phyloP scores from a whole-genome alignment of 2,329 filamentous ascomycete genomes.

The Fusarium udum region DNA sequence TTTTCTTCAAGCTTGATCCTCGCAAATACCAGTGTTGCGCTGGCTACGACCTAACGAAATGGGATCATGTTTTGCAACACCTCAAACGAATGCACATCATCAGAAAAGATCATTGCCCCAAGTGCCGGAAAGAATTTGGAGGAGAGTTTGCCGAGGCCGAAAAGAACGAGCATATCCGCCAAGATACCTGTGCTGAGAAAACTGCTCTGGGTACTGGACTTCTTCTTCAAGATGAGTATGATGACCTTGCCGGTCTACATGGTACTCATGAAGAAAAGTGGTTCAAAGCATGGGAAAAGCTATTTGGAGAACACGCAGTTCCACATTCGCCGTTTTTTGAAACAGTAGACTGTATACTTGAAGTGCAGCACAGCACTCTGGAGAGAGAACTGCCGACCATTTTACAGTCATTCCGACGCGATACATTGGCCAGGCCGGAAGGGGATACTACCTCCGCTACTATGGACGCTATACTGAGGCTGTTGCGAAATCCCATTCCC shows the following conservation, averaged over 20 bases:
- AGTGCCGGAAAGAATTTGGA: rapidly evolving
- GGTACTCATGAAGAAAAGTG: neutral
- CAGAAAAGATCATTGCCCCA: neutral
- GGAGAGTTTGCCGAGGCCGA: rapidly evolving
- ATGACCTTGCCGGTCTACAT: rapidly evolving
- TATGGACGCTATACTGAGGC: rapidly evolving
- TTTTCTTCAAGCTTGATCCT: neutral
- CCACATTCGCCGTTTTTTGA: neutral
- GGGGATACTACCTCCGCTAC: no score
- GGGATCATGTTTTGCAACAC: neutral
- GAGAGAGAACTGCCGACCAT: neutral
- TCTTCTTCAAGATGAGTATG: rapidly evolving
- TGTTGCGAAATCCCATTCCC: neutral
- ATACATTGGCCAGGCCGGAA: rapidly evolving
- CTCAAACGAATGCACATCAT: rapidly evolving
- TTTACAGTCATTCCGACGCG: rapidly evolving
- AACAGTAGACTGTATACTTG: rapidly evolving
- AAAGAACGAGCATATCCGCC: neutral
- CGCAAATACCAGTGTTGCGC: neutral
- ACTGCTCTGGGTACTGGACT: rapidly evolving
- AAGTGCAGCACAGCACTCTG: rapidly evolving
- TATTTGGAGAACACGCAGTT: rapidly evolving
- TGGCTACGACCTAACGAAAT: rapidly evolving
- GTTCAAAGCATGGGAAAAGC: neutral
- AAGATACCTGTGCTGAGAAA: rapidly evolving